A percentile compares a stretch with the other conserved stretches of the same genome.
Conservation (phyloP, 306 rosid genomes). For the Prunus campanulata region DNA sequence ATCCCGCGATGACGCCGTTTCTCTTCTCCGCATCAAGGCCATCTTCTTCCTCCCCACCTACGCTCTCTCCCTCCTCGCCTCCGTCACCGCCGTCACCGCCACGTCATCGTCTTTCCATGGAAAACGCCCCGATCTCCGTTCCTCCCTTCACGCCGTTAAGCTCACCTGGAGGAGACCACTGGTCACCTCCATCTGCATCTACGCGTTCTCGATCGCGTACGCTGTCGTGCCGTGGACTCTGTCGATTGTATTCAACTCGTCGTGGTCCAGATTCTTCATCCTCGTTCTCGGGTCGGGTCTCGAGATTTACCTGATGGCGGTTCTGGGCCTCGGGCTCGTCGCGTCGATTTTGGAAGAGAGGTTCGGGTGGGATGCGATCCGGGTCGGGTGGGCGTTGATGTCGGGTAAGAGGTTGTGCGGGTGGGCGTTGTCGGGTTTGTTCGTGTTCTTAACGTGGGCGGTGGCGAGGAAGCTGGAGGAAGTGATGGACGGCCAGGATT, state of each 20-base stretch:
- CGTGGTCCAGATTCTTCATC: slow-evolving; percentile 14
- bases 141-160: slow-evolving; percentile 29
- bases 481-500: slow-evolving; percentile 44
- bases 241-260: slow-evolving; percentile 9
- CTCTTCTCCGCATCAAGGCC: slow-evolving; percentile 52
- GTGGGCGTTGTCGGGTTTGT: slow-evolving; percentile 52
- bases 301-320: slow-evolving; percentile 63
- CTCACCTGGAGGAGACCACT: slow-evolving; percentile 39
- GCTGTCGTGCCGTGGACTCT: slow-evolving; percentile 29
- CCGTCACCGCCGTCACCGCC: slow-evolving; percentile 53
- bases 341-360: slow-evolving; percentile 69
- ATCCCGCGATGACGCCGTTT: slow-evolving; percentile 59
- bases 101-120: slow-evolving; percentile 29
- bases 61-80: slow-evolving; percentile 58
- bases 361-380: slow-evolving; percentile 61
- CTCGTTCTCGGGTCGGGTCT: slow-evolving; percentile 24
- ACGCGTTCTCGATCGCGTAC: slow-evolving; percentile 43
- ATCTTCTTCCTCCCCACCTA: slow-evolving; percentile 52
- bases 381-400: slow-evolving; percentile 49
- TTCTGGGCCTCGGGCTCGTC: slow-evolving; percentile 51
- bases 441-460: slow-evolving; percentile 30
- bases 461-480: slow-evolving; percentile 37
- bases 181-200: slow-evolving; percentile 50
- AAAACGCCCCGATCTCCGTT: slow-evolving; percentile 26
- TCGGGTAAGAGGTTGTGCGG: slow-evolving; percentile 47